These are phyloP conservation scores for Brassica juncea DNA, from an alignment of 345 rosid genomes.

Conservation along the genomic window DNA sequence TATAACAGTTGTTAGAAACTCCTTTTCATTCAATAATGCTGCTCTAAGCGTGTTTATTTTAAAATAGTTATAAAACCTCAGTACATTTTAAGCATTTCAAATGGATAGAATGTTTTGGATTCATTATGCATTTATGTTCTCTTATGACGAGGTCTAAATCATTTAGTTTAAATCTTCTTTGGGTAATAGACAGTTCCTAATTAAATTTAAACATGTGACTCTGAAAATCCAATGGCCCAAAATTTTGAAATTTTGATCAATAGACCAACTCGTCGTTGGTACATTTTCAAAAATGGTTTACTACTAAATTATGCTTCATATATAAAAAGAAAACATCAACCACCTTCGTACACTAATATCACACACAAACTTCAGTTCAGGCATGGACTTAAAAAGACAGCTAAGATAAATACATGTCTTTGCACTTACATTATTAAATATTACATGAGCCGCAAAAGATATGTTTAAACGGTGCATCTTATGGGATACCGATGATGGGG, in stretches of 20 bases:
- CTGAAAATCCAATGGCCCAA: neutral
- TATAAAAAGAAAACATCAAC: constrained; percentile 10
- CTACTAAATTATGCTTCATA: neutral
- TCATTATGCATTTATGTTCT: neutral
- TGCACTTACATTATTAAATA: constrained; percentile 10
- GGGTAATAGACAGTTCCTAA: neutral
- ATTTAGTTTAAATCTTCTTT: neutral
- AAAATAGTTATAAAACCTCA: neutral
- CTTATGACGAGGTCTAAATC: neutral
- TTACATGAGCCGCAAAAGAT: constrained; percentile 3
- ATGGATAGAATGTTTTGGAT: neutral
- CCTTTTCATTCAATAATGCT: too few species aligned
- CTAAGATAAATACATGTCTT: constrained; percentile 20
- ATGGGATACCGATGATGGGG: constrained; percentile 92
- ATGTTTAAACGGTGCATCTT: constrained; percentile 2
- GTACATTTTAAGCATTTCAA: neutral
- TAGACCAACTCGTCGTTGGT: neutral
- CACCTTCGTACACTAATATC: constrained; percentile 22
- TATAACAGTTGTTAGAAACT: too few species aligned
- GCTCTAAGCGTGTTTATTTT: too few species aligned
- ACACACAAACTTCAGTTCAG: constrained; percentile 25
- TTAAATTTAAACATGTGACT: neutral
- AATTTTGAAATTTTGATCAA: neutral
- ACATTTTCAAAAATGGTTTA: neutral
- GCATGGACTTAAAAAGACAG: constrained; percentile 13